phyloP scores from a whole-genome alignment of 768 basidiomycete genomes.

The Termitomyces sp. region DNA sequence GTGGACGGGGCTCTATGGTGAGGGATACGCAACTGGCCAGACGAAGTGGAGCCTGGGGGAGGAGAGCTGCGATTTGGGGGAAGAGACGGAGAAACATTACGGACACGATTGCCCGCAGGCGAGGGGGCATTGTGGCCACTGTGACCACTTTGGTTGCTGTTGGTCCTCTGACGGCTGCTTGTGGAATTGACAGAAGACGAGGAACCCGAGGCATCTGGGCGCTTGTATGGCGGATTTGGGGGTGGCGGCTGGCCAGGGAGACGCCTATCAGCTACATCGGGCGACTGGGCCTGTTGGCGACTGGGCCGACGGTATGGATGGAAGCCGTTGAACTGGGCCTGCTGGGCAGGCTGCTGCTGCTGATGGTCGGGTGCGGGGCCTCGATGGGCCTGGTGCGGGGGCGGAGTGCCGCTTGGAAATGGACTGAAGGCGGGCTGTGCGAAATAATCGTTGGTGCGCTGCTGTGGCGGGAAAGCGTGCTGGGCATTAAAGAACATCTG shows the following conservation, averaged over 20 bases:
- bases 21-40: constrained; percentile 21
- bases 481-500: constrained; percentile 84
- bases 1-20: constrained; percentile 31
- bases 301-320: constrained; percentile 79
- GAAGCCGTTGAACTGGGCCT: constrained; percentile 51
- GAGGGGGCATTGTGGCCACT: constrained; percentile 42
- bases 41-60: constrained; percentile 14
- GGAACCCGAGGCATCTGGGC: constrained; percentile 74
- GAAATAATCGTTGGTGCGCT: constrained; percentile 51
- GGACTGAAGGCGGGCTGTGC: constrained; percentile 51
- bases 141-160: constrained; percentile 67
- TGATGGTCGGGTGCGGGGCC: too few species aligned
- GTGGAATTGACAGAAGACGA: constrained; percentile 73
- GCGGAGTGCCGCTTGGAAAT: constrained; percentile 68
- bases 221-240: constrained; percentile 64
- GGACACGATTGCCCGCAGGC: constrained; percentile 29
- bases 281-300: constrained; percentile 34
- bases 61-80: constrained; percentile 19
- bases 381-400: constrained; percentile 35
- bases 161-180: constrained; percentile 59
- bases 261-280: constrained; percentile 44
- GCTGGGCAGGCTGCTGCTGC: constrained; percentile 9
- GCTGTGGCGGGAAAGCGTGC: constrained; percentile 33
- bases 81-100: constrained; percentile 26
- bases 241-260: constrained; percentile 21